Evolutionary conservation across 2,329 filamentous ascomycete genomes (phyloP).

Genomic region (Cercospora zeina): DNA sequence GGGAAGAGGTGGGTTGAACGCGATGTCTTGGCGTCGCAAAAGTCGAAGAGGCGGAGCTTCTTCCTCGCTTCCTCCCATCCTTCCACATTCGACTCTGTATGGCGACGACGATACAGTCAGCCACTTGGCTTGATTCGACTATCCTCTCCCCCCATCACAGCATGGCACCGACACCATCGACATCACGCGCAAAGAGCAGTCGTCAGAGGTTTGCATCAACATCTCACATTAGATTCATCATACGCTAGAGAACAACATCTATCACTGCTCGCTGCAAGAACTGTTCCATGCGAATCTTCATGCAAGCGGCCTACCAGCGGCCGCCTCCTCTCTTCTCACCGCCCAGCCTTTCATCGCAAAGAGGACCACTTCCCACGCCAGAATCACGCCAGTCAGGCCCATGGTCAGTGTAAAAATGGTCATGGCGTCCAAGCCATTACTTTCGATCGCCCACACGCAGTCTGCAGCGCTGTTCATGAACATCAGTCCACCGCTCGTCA

Average conservation of each 20-base stretch:
- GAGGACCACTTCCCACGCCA: constrained; percentile 78
- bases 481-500: constrained; percentile 82
- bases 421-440: constrained; percentile 80
- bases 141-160: not conserved
- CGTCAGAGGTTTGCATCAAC: not conserved
- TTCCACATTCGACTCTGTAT: not conserved
- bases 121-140: not conserved
- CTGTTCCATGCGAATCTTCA: constrained; percentile 4
- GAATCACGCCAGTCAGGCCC: constrained; percentile 77
- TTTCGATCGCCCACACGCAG: constrained; percentile 73
- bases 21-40: not conserved
- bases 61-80: not conserved
- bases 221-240: not conserved
- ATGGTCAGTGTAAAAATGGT: constrained; percentile 87
- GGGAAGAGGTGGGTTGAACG: not conserved
- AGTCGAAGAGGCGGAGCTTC: no score
- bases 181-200: not conserved
- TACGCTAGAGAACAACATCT: not conserved
- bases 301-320: constrained; percentile 18
- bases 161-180: not conserved
- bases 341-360: constrained; percentile 90
- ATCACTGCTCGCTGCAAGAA: not conserved
- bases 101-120: not conserved
- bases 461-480: constrained; percentile 89
- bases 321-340: constrained; percentile 40